A percentile compares a stretch with the other conserved stretches of the same genome.
Evolutionary conservation across 305 asterid genomes (phyloP).

Genomic region (Plantago coronopus): DNA sequence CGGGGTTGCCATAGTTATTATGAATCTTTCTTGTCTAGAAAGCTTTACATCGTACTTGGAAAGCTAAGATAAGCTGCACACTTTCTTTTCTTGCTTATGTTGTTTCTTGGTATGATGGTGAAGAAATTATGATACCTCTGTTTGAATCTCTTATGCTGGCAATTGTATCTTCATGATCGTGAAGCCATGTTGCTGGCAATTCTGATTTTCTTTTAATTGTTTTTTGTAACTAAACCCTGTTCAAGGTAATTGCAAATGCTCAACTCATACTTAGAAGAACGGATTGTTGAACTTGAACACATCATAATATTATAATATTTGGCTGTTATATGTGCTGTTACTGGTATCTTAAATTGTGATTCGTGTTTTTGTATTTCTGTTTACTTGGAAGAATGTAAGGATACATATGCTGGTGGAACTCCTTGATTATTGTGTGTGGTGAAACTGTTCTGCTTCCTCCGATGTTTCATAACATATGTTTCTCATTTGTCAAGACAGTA

Average conservation of each 20-base stretch:
- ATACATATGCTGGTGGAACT: no score
- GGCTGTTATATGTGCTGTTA: constrained; percentile 2
- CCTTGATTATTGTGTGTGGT: no score
- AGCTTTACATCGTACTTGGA: neutral
- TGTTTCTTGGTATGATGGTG: no score
- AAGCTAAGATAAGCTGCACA: neutral
- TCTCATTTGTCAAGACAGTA: no score
- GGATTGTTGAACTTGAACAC: neutral
- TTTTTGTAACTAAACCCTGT: neutral
- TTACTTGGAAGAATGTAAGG: neutral
- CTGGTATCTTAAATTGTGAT: neutral
- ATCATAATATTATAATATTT: neutral
- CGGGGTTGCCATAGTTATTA: neutral
- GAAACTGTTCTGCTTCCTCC: no score
- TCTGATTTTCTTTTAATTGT: no score
- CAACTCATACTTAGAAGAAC: no score
- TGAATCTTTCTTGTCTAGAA: neutral
- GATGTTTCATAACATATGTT: no score
- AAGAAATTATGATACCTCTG: neutral
- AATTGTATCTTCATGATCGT: no score
- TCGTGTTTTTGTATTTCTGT: neutral
- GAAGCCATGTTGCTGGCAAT: no score
- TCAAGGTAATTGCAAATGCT: neutral
- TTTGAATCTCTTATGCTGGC: neutral
- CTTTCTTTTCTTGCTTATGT: neutral